Percentiles rank a stretch among this genome's conserved stretches.
Conservation (phyloP, 2,329 filamentous ascomycete species). For the Fusarium sp. region DNA sequence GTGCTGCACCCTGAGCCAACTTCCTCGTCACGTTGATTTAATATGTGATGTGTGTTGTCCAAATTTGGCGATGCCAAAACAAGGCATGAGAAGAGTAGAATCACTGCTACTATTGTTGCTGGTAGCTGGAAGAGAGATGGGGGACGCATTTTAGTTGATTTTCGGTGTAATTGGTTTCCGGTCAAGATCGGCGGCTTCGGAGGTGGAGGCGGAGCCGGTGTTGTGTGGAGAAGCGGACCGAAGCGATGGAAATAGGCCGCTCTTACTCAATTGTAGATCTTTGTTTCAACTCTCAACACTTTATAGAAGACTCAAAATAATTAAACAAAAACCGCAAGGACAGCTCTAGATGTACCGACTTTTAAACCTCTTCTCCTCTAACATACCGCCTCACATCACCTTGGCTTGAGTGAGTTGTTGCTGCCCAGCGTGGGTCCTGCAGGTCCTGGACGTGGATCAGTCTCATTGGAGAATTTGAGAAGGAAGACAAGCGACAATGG, state of each 20-base stretch:
- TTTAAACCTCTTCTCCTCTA: constrained; percentile 7
- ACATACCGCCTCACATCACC: constrained; percentile 36
- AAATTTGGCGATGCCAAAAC: constrained; percentile 17
- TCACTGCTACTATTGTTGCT: constrained; percentile 7
- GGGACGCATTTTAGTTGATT: constrained; percentile 26
- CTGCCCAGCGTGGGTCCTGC: constrained; percentile 47
- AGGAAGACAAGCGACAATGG: constrained; percentile 30
- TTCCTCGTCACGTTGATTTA: constrained; percentile 48
- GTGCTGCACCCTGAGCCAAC: constrained; percentile 59
- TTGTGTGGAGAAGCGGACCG: constrained; percentile 31
- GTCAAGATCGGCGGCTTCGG: constrained; percentile 27
- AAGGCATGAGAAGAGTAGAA: constrained; percentile 32
- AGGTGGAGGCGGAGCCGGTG: constrained; percentile 28
- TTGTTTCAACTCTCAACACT: constrained; percentile 1
- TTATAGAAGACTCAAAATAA: constrained; percentile 4
- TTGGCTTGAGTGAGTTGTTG: constrained; percentile 45
- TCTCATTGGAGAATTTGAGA: constrained; percentile 49
- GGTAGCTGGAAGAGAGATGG: constrained; percentile 7
- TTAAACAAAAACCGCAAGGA: neutral
- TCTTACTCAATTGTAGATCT: constrained; percentile 8
- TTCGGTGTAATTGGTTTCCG: constrained; percentile 13
- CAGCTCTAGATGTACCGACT: neutral
- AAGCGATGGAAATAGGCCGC: neutral
- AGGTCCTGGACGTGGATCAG: constrained; percentile 49
- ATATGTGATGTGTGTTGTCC: neutral